Base-by-base conservation (phyloP, 495 filamentous ascomycete species). In the Neurospora tetrasperma region DNA sequence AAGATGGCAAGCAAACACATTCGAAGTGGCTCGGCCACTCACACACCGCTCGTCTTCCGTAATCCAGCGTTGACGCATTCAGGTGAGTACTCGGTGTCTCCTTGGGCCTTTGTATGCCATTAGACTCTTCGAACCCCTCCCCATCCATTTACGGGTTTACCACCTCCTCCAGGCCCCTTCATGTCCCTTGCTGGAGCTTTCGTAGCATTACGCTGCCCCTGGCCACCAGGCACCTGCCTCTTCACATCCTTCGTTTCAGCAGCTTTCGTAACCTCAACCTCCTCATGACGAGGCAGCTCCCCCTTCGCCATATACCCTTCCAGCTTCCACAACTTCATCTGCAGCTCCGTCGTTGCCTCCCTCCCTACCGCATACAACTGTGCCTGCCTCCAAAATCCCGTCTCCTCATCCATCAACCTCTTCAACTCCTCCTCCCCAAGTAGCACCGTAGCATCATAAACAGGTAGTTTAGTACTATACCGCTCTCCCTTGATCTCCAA, bases 281-380 rank as follows among this genome's bases (percentile, higher is more conserved):
- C 70, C 6, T 59, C 11, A 14, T 3, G 14, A 42, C 31, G 38
- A 1, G n/a, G 18, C 31, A 23, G 8, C 27, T 44, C 54, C 46
- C 75, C 70, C 54, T 72, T 75, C 11, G 76, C 76, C 72, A 91
- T 41, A 74, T 87, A 92, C 0, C 86, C 89, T 74, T 92, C 87
- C 18, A 94, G 76, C 75, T 88, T 90, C 91, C 92, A 93, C 54
- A 95, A 75, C 54, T 83, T 77, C 74, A 88, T 69, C 79, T 93
- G 85, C 54, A 89, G 73, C 9, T 85, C 76, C 9, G 87, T 71
- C 2, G 86, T 89, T n/a, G 79, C 76, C n/a, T 74, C 73, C n/a
- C 82, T 74, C 35, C 79, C 77, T 62, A 88, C 75, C 69, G 85
- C 74, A 38, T 85, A 83, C 39, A 87, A 75, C 4, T 74, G 76